These are phyloP conservation scores for Blumeria hordei DNA, from an alignment of 2,329 filamentous ascomycete species.

Conservation along the genomic window DNA sequence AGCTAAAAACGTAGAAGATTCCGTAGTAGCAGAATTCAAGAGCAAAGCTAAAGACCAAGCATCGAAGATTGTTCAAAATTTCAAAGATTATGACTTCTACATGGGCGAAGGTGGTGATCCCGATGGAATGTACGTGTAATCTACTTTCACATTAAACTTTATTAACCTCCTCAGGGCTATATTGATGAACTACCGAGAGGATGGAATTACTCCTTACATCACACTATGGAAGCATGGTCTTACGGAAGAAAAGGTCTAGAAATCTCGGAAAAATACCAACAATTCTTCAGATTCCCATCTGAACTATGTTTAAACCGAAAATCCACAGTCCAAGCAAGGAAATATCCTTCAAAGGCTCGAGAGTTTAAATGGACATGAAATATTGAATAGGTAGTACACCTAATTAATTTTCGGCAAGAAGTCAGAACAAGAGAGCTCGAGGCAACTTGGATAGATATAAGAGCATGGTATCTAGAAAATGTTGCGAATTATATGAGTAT, in stretches of 20 bases:
- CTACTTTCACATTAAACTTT: constrained; percentile 1
- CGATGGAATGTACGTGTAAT: constrained; percentile 59
- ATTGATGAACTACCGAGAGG: constrained; percentile 93
- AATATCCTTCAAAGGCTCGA: too few relatives aligned
- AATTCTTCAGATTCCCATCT: too few relatives aligned
- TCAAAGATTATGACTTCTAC: constrained; percentile 92
- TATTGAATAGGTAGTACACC: too few relatives aligned
- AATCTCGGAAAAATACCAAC: neutral
- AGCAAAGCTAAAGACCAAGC: constrained; percentile 45
- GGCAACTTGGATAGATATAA: too few relatives aligned
- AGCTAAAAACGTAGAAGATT: constrained; percentile 33
- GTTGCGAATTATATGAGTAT: too few relatives aligned
- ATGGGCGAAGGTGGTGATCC: constrained; percentile 81
- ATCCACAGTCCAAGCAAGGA: too few relatives aligned
- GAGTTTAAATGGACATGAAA: too few relatives aligned
- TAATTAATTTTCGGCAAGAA: too few relatives aligned
- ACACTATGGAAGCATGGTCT: constrained; percentile 92
- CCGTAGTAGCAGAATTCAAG: constrained; percentile 58
- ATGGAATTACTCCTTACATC: constrained; percentile 74
- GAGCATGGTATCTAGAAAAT: too few relatives aligned
- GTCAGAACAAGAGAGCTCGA: too few relatives aligned
- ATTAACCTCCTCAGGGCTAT: constrained; percentile 25
- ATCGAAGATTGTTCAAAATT: constrained; percentile 60
- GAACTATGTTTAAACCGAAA: too few relatives aligned
- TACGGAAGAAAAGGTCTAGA: constrained; percentile 73